Base-by-base conservation (phyloP, 768 basidiomycete species). In the Mycena kentingensis region DNA sequence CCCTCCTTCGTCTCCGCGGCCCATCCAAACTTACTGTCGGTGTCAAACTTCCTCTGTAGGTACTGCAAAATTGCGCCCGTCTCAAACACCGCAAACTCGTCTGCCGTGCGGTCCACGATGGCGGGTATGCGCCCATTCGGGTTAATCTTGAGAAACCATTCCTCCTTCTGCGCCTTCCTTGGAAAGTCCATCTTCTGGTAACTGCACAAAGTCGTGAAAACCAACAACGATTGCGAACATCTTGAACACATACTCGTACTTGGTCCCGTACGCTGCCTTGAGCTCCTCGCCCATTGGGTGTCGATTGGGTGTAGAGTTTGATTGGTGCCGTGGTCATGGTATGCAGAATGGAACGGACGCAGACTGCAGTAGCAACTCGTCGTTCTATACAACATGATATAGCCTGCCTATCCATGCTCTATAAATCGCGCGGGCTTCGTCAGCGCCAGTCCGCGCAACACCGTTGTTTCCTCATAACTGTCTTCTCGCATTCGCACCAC, bases 221-320 rank as follows among this genome's bases (percentile, higher is more conserved):
- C n/a, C n/a, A n/a, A n/a, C n/a, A n/a, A n/a, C n/a, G n/a, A n/a
- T n/a, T n/a, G n/a, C n/a, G n/a, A n/a, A n/a, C n/a, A n/a, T n/a
- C n/a, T n/a, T n/a, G 16, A 31, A n/a, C 22, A 41, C 67, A 29
- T 58, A 76, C 71, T 70, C 70, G 47, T 74, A 73, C 11, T 70
- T 67, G 3, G 69, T 57, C 15, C 73, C 74, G 48, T 77, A 76
- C 3, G 65, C 65, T 0, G 64, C 55, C 46, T 65, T 70, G 15
- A 87, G 78, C 61, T 87, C 86, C 61, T 86, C 84, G 63, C 13
- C 81, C 82, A 65, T 86, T 86, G 2, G 84, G 83, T 1, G 83
- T 85, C 3, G 67, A 63, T 10, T 63, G 70, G 0, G 77, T 78
- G 62, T 79, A 77, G 10, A 81, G 70, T 55, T 66, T 51, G 32